phyloP scores from a whole-genome alignment of 2,329 filamentous ascomycete genomes.

The Hypomyces rosellus region DNA sequence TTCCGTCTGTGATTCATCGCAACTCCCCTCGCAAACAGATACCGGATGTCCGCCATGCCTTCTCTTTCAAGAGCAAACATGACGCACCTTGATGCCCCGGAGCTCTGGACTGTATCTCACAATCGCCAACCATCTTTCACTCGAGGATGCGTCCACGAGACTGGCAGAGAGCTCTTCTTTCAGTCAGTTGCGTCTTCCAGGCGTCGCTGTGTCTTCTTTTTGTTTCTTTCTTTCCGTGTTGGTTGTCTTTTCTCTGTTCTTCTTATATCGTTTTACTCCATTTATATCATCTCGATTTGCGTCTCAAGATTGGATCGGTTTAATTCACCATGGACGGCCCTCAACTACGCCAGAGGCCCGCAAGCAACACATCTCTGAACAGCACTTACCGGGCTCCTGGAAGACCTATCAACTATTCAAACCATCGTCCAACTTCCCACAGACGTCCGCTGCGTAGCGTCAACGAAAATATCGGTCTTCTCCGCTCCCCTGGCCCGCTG shows the following conservation, averaged over 20 bases:
- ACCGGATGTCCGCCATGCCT: background rate
- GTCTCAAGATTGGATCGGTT: background rate
- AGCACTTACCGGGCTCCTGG: constrained; percentile 25
- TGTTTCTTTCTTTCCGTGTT: constrained; percentile 16
- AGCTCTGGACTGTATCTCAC: background rate
- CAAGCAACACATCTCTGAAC: constrained; percentile 35
- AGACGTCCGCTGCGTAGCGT: constrained; percentile 38
- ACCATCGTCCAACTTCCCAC: constrained; percentile 19
- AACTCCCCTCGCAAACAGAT: background rate
- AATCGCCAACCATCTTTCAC: constrained; percentile 8
- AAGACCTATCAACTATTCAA: constrained; percentile 13
- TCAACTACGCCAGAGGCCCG: constrained; percentile 26
- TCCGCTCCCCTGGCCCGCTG: constrained; percentile 47
- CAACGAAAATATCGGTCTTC: constrained; percentile 36
- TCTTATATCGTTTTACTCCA: background rate
- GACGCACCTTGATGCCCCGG: background rate
- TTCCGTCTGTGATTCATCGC: constrained; percentile 3
- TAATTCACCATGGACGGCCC: constrained; percentile 24
- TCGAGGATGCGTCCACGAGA: constrained; percentile 13
- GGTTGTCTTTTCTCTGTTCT: constrained; percentile 15
- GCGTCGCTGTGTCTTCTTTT: constrained; percentile 4
- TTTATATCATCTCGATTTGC: background rate
- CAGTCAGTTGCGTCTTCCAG: constrained; percentile 8
- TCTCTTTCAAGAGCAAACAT: constrained; percentile 1
- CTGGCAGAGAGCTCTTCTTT: constrained; percentile 14